Base-by-base conservation (phyloP, 768 basidiomycete species). In the Lactarius sp. region DNA sequence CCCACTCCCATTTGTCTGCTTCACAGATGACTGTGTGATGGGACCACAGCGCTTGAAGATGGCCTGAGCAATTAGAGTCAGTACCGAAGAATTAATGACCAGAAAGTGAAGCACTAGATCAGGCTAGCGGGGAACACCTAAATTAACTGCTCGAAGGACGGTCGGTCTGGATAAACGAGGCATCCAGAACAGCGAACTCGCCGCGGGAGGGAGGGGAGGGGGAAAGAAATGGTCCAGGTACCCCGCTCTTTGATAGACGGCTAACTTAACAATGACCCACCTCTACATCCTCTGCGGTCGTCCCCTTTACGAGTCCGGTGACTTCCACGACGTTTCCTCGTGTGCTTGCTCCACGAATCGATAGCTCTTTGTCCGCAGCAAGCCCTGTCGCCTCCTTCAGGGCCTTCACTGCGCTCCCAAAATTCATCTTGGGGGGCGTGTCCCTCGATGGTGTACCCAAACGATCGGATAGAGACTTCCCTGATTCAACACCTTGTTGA, bases 31-130 rank as follows among this genome's bases (percentile, higher is more conserved):
- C 56, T 67, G 61, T 36, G 66, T 68, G 27, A 68, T 64, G n/a
- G 56, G 59, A 36, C 68, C 68, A 42, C 66, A 68, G 14, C 62
- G 66, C 56, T 68, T 68, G 62, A 68, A 68, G 51, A 68, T 68
- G 16, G 68, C 68, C 68, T 68, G 34, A 4, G 4, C 6, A 39
- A 20, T 57, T 9, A 14, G 34, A 37, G 34, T 56, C 14, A 61
- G 46, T 56, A 39, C 16, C 10, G 31, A 16, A 37, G 27, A 31
- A 8, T 49, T 18, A 36, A 52, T 54, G 20, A 37, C 33, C 22
- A 16, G 36, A 20, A 16, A 53, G 44, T 33, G 39, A 44, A 59
- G 13, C 5, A 22, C 37, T 20, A 16, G 22, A 34, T 42, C n/a
- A 50, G 39, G 36, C n/a, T 12, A 39, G n/a, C 51, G 36, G 34